Conservation (phyloP, 139 green algal species). For the Pleodorina starrii region DNA sequence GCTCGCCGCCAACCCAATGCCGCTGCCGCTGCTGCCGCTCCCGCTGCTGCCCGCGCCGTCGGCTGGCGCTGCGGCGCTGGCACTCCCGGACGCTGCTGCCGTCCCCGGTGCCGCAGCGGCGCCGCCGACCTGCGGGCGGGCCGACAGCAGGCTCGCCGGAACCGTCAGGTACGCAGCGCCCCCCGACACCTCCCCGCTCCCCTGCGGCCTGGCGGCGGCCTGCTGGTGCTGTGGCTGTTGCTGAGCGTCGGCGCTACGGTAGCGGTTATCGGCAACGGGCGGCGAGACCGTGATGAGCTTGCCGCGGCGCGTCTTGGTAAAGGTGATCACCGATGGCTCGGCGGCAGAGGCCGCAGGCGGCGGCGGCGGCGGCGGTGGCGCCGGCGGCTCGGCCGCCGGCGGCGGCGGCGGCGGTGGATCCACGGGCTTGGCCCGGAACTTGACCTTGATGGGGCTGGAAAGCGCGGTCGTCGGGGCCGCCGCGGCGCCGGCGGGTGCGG, state of each 20-base stretch:
- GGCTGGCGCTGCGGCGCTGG: not conserved
- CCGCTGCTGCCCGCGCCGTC: not conserved
- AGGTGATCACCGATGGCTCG: not conserved
- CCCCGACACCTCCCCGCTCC: not conserved
- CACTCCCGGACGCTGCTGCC: not conserved
- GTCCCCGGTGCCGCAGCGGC: not conserved
- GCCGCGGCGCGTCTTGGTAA: constrained; percentile 20
- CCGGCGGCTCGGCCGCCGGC: not conserved
- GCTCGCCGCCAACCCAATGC: not conserved
- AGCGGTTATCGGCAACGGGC: not conserved
- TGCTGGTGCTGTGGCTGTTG: constrained; percentile 3
- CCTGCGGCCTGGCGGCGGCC: not conserved
- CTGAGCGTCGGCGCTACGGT: not conserved
- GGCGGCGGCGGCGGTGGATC: not conserved
- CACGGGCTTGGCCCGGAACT: constrained; percentile 37
- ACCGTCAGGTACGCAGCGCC: not conserved
- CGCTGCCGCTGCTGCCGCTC: not conserved
- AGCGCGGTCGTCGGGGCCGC: not conserved
- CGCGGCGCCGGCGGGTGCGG: not conserved
- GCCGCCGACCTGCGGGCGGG: not conserved
- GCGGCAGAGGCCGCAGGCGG: not conserved
- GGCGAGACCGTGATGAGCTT: constrained; percentile 25
- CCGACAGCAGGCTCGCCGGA: constrained; percentile 13
- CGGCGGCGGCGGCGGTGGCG: not conserved
- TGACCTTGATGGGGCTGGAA: constrained; percentile 42